phyloP scores from a whole-genome alignment of 2,329 filamentous ascomycete species.

The Apiospora koreana region DNA sequence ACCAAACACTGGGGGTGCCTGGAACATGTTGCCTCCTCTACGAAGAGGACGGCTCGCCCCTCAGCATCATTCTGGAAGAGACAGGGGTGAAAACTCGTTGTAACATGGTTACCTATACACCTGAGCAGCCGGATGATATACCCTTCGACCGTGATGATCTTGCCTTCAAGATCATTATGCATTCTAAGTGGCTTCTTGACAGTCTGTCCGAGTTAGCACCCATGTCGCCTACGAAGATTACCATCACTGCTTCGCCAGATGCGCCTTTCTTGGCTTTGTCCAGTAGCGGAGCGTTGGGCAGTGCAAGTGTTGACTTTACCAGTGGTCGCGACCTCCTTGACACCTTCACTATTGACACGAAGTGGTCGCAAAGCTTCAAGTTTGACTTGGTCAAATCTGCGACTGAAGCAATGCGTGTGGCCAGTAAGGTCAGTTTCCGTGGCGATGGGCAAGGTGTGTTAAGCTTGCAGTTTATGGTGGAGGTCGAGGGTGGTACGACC shows the following conservation, averaged over 20 bases:
- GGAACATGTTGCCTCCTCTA: slow-evolving; percentile 88
- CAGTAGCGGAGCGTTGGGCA: slow-evolving; percentile 59
- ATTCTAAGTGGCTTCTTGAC: slow-evolving; percentile 70
- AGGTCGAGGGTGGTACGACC: slow-evolving; percentile 69
- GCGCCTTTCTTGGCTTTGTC: slow-evolving; percentile 76
- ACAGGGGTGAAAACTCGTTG: slow-evolving; percentile 85
- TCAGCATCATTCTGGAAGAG: slow-evolving; percentile 86
- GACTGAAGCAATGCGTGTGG: slow-evolving; percentile 87
- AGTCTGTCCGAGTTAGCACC: slow-evolving; percentile 68
- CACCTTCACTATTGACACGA: slow-evolving; percentile 66
- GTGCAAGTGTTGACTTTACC: slow-evolving; percentile 67
- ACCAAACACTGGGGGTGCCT: slow-evolving; percentile 78
- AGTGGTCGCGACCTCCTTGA: slow-evolving; percentile 69
- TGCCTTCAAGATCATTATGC: slow-evolving; percentile 94
- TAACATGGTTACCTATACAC: slow-evolving; percentile 84
- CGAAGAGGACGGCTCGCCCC: slow-evolving; percentile 69
- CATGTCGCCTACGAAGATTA: slow-evolving; percentile 72
- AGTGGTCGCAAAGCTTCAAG: slow-evolving; percentile 74
- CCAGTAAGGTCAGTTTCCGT: slow-evolving; percentile 88
- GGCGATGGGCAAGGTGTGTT: slow-evolving; percentile 88
- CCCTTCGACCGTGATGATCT: slow-evolving; percentile 82
- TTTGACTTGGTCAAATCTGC: slow-evolving; percentile 86
- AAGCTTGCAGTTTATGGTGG: slow-evolving; percentile 95
- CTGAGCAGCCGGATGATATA: slow-evolving; percentile 75
- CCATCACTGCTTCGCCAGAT: slow-evolving; percentile 63